Evolutionary conservation across 2,329 filamentous ascomycete genomes (phyloP), one percentile per base, ranked within the genome.

Genomic region (Herpotrichia juniperi): DNA sequence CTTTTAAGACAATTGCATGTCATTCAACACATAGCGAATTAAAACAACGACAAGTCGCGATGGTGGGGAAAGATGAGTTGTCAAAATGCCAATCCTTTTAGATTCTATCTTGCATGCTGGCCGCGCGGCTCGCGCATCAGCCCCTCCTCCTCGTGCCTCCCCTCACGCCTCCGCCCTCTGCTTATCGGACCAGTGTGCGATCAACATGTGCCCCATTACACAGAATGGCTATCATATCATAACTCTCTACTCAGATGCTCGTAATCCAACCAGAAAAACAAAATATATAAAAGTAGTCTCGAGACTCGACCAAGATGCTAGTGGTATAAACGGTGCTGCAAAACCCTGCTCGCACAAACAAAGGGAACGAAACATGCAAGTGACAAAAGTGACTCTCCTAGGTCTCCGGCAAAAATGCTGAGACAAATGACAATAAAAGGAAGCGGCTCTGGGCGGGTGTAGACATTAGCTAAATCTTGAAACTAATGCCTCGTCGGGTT

Each of bases 391-490:
- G 31, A 45, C 42, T 49, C 51, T 45, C 42, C 22, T 22, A 26
- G 16, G 48, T 44, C 57, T 47, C 46, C 58, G 47, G 31, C 58
- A 46, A 50, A 54, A 51, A 64, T 61, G 60, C 61, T 56, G 39
- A 52, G 26, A 54, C 12, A 56, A 56, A 51, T 56, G 49, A 61
- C 57, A 50, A 54, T 56, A 50, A 59, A 68, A 64, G 51, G 57
- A 60, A 64, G 66, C 62, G 39, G 50, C 63, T 61, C 58, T 44
- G 52, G 21, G 19, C 51, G 59, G 49, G 43, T 45, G 58, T 66
- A 72, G 63, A 72, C 67, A 71, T 72, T 71, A 72, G 54, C 2
- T 40, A 40, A n/a, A 61, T 52, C 51, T 69, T 66, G 66, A 46
- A 47, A 52, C 59, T 61, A 56, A 59, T 66, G 63, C 62, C 59